Conservation (phyloP, 805 yeast species). For the Tetrapisispora arboricola region DNA sequence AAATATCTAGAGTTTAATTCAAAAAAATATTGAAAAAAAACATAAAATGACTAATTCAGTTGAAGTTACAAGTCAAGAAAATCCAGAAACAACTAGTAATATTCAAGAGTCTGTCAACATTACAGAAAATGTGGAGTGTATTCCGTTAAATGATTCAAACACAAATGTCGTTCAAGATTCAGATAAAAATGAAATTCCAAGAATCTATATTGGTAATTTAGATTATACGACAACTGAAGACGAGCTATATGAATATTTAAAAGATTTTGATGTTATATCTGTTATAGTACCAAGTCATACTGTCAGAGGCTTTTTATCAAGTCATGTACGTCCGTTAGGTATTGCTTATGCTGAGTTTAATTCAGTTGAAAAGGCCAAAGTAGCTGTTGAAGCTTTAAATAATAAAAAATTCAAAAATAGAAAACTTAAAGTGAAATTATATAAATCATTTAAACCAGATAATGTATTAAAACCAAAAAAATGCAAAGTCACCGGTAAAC, state of each 20-base stretch:
- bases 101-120: not conserved
- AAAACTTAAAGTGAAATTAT: constrained; percentile 31
- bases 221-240: constrained; percentile 43
- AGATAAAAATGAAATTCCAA: constrained; percentile 9
- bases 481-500: not conserved
- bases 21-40: too few relatives aligned
- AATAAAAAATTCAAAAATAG: constrained; percentile 46
- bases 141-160: not conserved
- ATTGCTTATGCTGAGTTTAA: constrained; percentile 78
- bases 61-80: not conserved
- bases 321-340: constrained; percentile 41
- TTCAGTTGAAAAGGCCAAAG: constrained; percentile 48
- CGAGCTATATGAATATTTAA: constrained; percentile 38
- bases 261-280: constrained; percentile 33
- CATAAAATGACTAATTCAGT: not conserved
- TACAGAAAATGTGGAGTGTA: not conserved
- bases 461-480: constrained; percentile 10
- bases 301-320: constrained; percentile 35
- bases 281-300: constrained; percentile 49
- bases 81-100: not conserved
- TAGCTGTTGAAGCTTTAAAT: constrained; percentile 54
- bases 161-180: not conserved
- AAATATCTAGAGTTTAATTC: too few relatives aligned
- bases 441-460: constrained; percentile 34
- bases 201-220: constrained; percentile 48